phyloP scores from a whole-genome alignment of 208 protist genomes.

The Trypanosoma avium region DNA sequence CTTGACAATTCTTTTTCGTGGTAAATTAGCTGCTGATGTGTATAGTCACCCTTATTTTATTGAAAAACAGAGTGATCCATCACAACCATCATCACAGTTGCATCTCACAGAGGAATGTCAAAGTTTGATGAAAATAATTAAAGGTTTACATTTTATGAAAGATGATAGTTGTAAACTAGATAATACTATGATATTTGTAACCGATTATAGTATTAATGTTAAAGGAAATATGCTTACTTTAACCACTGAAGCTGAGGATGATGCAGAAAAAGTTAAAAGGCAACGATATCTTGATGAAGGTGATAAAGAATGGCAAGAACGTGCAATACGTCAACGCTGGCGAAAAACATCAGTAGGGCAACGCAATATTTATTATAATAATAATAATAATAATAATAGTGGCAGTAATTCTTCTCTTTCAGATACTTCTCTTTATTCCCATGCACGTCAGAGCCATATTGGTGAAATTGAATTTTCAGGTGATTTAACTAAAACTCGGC shows the following conservation, averaged over 20 bases:
- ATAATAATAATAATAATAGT: slow-evolving; percentile 10
- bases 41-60: slow-evolving; percentile 88
- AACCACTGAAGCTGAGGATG: slow-evolving; percentile 13
- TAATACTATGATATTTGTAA: slow-evolving; percentile 78
- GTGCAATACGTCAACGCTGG: slow-evolving; percentile 4
- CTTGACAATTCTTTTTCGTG: slow-evolving; percentile 57
- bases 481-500: slow-evolving; percentile 7
- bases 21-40: slow-evolving; percentile 59
- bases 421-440: background rate
- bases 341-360: slow-evolving; percentile 3
- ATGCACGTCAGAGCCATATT: slow-evolving; percentile 21
- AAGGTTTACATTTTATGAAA: slow-evolving; percentile 80
- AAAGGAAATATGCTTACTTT: slow-evolving; percentile 53
- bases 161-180: slow-evolving; percentile 81
- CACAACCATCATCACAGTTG: slow-evolving; percentile 79
- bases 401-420: slow-evolving; percentile 19
- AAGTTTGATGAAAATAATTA: slow-evolving; percentile 79
- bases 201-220: slow-evolving; percentile 56
- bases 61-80: slow-evolving; percentile 83
- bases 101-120: slow-evolving; percentile 87
- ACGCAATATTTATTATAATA: slow-evolving; percentile 14
- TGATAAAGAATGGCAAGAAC: slow-evolving; percentile 16
- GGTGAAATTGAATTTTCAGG: background rate
- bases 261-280: background rate
- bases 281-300: slow-evolving; percentile 8